phyloP scores from a whole-genome alignment of 805 yeast species.

The Wickerhamomyces alni region DNA sequence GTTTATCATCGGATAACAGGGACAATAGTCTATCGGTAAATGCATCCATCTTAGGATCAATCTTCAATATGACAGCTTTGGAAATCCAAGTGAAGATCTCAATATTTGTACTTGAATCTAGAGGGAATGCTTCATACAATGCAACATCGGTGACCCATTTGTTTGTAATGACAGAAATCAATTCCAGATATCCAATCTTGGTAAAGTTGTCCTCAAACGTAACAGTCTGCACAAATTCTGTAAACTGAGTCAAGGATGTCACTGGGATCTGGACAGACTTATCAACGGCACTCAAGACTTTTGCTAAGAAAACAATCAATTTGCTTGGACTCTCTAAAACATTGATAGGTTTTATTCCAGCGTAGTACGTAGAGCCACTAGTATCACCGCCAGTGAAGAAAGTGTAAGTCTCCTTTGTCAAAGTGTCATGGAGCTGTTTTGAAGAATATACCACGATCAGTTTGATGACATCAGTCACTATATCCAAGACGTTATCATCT shows the following conservation, averaged over 20 bases:
- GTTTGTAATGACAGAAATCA: slow-evolving; percentile 50
- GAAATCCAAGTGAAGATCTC: slow-evolving; percentile 66
- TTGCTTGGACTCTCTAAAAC: slow-evolving; percentile 25
- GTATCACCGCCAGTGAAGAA: slow-evolving; percentile 28
- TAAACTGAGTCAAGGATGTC: slow-evolving; percentile 11
- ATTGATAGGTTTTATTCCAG: slow-evolving; percentile 7
- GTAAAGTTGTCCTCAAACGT: slow-evolving; percentile 9
- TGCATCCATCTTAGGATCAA: slow-evolving; percentile 34
- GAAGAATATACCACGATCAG: slow-evolving; percentile 27
- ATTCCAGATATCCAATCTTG: slow-evolving; percentile 51
- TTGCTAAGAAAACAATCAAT: slow-evolving; percentile 34
- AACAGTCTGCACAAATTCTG: slow-evolving; percentile 8
- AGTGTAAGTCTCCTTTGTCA: slow-evolving; percentile 32
- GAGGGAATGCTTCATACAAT: not conserved
- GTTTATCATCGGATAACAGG: slow-evolving; percentile 25
- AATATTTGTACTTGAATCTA: slow-evolving; percentile 25
- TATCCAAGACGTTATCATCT: slow-evolving; percentile 18
- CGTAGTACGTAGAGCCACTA: slow-evolving; percentile 11
- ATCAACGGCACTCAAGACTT: slow-evolving; percentile 48
- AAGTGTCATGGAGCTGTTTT: slow-evolving; percentile 34
- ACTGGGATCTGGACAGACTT: slow-evolving; percentile 28
- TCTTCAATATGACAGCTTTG: slow-evolving; percentile 61
- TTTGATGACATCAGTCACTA: slow-evolving; percentile 28
- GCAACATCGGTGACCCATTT: slow-evolving; percentile 33
- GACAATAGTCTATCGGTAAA: slow-evolving; percentile 30